Percentiles rank a stretch among this genome's conserved stretches.
Evolutionary conservation across 768 basidiomycete species (phyloP).

Genomic region (Phaeotremella fagi): DNA sequence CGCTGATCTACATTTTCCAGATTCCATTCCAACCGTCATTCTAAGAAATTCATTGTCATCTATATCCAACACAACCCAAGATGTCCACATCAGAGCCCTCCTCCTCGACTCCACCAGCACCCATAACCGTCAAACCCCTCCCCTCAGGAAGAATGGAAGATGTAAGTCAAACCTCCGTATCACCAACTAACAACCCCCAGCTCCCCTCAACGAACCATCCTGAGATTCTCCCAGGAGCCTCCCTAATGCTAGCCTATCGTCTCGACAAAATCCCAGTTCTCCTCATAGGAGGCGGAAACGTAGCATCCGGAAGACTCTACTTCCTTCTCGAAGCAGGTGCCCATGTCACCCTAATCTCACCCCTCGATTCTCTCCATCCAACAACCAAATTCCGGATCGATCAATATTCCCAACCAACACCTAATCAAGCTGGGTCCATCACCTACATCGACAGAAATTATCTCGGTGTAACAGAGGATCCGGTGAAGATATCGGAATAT

Average conservation of each 20-base stretch:
- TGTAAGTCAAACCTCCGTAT: neutral
- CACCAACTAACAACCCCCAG: neutral
- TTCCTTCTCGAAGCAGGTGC: conserved; percentile 79
- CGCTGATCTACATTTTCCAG: no score
- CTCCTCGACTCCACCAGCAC: neutral
- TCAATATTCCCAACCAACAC: conserved; percentile 49
- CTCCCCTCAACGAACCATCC: conserved; percentile 14
- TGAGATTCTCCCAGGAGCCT: conserved; percentile 55
- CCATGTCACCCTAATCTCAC: conserved; percentile 69
- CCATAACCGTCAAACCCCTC: neutral
- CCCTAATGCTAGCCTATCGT: conserved; percentile 89
- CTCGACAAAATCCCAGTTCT: conserved; percentile 77
- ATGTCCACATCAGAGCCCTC: neutral
- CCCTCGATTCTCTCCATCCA: conserved; percentile 60
- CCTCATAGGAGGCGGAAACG: conserved; percentile 87
- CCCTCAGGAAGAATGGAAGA: neutral
- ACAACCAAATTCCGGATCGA: conserved; percentile 48
- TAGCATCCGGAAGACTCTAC: conserved; percentile 81
- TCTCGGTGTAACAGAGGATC: conserved; percentile 49
- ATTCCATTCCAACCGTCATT: no score
- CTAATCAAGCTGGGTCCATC: conserved; percentile 51
- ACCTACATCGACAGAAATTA: conserved; percentile 70
- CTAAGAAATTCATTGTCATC: no score
- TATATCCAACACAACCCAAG: neutral
- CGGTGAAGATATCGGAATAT: conserved; percentile 61